Base-by-base conservation (phyloP, 192 early-diverging fungal species). In the Globomyces pollinis-pini region DNA sequence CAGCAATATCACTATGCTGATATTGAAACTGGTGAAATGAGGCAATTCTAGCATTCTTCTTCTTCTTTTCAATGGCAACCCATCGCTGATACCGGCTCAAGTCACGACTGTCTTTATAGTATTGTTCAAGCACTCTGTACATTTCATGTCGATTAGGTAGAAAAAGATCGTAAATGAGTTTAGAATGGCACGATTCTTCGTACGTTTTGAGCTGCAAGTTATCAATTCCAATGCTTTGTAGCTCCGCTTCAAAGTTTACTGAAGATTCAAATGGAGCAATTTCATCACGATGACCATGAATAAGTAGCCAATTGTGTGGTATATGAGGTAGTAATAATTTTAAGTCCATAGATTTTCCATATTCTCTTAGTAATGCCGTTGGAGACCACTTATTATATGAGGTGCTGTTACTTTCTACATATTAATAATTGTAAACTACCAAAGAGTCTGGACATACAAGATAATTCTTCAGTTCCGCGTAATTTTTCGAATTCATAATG, bases 381-480 rank as follows among this genome's bases (percentile, higher is more conserved):
- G 55, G 31, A 3, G 23, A 57, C 4, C 24, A 7, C 1, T 38
- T 20, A 16, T 39, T 13, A 28, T 9, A n/a, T 39, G 26, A 20
- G n/a, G n/a, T n/a, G n/a, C n/a, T n/a, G n/a, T n/a, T n/a, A n/a
- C n/a, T n/a, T n/a, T n/a, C n/a, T n/a, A n/a, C n/a, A n/a, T n/a
- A n/a, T n/a, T n/a, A n/a, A n/a, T n/a, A n/a, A n/a, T n/a, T n/a
- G n/a, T n/a, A n/a, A n/a, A n/a, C n/a, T n/a, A 32, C 54, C 60
- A 42, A 66, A 59, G 7, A 69, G 39, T 2, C 68, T 36, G 9
- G 32, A 20, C 74, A 76, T 76, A 9, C 63, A 67, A 9, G 62
- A 61, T 16, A 76, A 42, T 20, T 74, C 49, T 43, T 76, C 74
- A 7, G 71, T 47, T 1, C 71, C 71, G 13, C 71, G 53, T 21